Conservation (phyloP, 306 rosid genomes). For the Sicyos edulis region DNA sequence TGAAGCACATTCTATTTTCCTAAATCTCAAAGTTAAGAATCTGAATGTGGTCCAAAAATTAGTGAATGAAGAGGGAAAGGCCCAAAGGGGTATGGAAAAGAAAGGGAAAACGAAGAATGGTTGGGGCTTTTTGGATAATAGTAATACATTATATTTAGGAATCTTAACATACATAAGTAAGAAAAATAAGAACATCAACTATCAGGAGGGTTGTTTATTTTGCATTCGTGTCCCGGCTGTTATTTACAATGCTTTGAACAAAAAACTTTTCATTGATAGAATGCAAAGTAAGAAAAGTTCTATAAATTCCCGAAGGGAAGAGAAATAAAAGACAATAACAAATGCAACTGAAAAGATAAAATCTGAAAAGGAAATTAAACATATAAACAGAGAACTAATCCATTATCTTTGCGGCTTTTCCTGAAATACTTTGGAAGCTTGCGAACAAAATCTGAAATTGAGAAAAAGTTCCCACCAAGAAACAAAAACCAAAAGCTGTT, state of each 20-base stretch:
- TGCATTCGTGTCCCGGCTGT: neutral
- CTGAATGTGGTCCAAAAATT: neutral
- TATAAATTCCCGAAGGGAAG: too few relatives aligned
- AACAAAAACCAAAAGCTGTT: too few relatives aligned
- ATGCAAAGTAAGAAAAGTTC: too few relatives aligned
- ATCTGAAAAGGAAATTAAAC: too few relatives aligned
- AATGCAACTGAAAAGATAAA: too few relatives aligned
- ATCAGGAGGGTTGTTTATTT: neutral
- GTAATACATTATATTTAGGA: neutral
- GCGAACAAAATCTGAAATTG: too few relatives aligned
- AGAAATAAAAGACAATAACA: too few relatives aligned
- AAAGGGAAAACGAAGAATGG: neutral
- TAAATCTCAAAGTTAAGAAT: neutral
- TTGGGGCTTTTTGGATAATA: neutral
- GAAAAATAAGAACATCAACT: neutral
- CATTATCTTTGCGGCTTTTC: too few relatives aligned
- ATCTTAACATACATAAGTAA: neutral
- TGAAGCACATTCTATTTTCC: constrained; percentile 12
- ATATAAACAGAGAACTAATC: too few relatives aligned
- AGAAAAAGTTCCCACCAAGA: too few relatives aligned
- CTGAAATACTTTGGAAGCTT: too few relatives aligned
- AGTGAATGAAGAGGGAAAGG: neutral
- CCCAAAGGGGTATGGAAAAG: neutral
- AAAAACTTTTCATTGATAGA: too few relatives aligned
- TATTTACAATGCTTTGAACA: neutral